A percentile compares a stretch with the other conserved stretches of the same genome.
Conservation (phyloP, 2,329 filamentous ascomycete species). For the Leptographium flavum region DNA sequence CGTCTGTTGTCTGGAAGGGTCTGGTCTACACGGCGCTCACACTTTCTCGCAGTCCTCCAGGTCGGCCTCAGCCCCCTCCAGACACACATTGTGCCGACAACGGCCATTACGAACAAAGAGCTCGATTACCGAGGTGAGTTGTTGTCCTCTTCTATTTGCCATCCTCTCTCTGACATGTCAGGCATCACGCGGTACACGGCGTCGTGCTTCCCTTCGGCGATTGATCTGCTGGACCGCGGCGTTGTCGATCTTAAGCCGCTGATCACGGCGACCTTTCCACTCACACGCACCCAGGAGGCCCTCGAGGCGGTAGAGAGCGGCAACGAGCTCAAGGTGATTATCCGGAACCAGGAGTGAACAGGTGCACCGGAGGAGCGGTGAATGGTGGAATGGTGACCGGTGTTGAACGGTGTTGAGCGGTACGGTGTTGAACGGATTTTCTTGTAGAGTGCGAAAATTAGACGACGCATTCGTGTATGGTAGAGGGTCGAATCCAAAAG, state of each 20-base stretch:
- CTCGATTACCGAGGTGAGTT: constrained; percentile 63
- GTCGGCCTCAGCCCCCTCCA: constrained; percentile 80
- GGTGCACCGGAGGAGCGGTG: too few relatives aligned
- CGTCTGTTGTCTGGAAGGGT: background rate
- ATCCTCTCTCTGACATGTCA: background rate
- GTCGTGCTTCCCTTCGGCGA: constrained; percentile 74
- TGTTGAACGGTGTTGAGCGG: background rate
- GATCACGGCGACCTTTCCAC: constrained; percentile 64
- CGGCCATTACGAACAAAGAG: constrained; percentile 80
- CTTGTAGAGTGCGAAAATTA: background rate
- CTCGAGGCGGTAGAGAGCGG: constrained; percentile 77
- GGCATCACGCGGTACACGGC: constrained; percentile 63
- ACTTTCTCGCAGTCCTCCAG: constrained; percentile 37
- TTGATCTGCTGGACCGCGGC: constrained; percentile 59
- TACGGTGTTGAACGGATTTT: too few relatives aligned
- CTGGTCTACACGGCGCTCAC: too few relatives aligned
- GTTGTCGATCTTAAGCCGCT: constrained; percentile 70
- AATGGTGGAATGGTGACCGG: background rate
- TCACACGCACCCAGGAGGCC: constrained; percentile 70
- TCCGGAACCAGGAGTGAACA: constrained; percentile 17
- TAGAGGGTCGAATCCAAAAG: too few relatives aligned
- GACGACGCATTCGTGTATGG: too few relatives aligned
- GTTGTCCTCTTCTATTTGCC: background rate
- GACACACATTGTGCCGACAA: constrained; percentile 72
- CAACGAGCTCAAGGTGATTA: constrained; percentile 57